These are phyloP conservation scores for Yamadazyma nakazawae DNA, from an alignment of 805 yeast genomes.

Conservation along the genomic window DNA sequence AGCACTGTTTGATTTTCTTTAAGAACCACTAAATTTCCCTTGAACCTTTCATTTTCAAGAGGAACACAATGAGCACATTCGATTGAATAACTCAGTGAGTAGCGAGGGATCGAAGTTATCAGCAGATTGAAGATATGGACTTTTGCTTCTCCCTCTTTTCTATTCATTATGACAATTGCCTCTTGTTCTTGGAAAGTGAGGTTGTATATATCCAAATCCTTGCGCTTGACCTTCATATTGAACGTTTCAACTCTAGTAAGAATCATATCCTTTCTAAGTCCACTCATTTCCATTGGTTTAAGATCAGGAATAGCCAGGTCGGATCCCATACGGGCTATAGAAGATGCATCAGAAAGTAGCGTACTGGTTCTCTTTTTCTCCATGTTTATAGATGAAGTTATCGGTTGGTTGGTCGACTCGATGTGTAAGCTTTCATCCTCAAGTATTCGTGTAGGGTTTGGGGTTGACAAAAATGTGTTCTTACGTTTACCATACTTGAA, in stretches of 20 bases:
- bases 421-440: conserved; percentile 34
- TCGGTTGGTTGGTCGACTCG: conserved; percentile 7
- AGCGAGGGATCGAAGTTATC: conserved; percentile 28
- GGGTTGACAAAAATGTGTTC: conserved; percentile 33
- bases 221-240: conserved; percentile 26
- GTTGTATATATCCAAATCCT: conserved; percentile 34
- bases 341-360: conserved; percentile 38
- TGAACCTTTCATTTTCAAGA: conserved; percentile 27
- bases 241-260: conserved; percentile 56
- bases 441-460: conserved; percentile 40
- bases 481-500: conserved; percentile 16
- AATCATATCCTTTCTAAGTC: conserved; percentile 63
- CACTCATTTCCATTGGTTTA: conserved; percentile 29
- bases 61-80: conserved; percentile 38
- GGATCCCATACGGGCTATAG: conserved; percentile 45
- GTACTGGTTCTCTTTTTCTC: conserved; percentile 45
- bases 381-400: conserved; percentile 31
- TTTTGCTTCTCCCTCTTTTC: conserved; percentile 37
- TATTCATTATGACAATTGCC: conserved; percentile 55
- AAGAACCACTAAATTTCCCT: conserved; percentile 47
- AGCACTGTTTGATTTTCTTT: conserved; percentile 31
- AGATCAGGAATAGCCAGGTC: conserved; percentile 28
- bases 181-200: conserved; percentile 54
- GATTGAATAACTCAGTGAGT: conserved; percentile 27
- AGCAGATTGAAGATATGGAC: conserved; percentile 48